Evolutionary conservation across 805 yeast genomes (phyloP).

Genomic region (Yarrowia phangngaensis): DNA sequence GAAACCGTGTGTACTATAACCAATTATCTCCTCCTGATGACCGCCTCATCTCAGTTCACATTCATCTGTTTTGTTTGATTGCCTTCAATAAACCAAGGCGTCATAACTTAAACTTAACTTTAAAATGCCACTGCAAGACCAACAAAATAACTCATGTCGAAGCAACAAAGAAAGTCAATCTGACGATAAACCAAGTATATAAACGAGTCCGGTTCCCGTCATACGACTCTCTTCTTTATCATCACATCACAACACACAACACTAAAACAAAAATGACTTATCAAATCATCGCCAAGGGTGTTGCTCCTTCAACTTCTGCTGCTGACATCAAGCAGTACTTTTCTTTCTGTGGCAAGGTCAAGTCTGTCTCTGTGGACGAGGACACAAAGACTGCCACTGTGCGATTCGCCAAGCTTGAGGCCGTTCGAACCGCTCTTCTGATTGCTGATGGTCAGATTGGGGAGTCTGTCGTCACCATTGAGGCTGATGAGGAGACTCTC

Average conservation of each 20-base stretch:
- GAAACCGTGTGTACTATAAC: too few species aligned
- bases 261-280: slow-evolving; percentile 14
- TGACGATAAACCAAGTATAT: too few species aligned
- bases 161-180: too few species aligned
- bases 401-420: slow-evolving; percentile 54
- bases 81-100: too few species aligned
- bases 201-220: neutral
- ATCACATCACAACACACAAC: neutral
- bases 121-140: too few species aligned
- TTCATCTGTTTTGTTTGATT: too few species aligned
- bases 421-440: slow-evolving; percentile 65
- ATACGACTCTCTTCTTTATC: too few species aligned
- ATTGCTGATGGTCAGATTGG: slow-evolving; percentile 72
- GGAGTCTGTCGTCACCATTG: slow-evolving; percentile 51
- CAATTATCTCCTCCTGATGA: too few species aligned
- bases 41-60: too few species aligned
- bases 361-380: slow-evolving; percentile 33
- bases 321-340: slow-evolving; percentile 62
- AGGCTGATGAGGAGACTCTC: slow-evolving; percentile 35
- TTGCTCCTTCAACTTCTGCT: slow-evolving; percentile 49
- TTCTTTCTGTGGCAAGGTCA: slow-evolving; percentile 64
- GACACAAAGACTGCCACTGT: slow-evolving; percentile 47
- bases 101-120: too few species aligned
- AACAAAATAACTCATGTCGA: too few species aligned
- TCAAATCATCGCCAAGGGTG: slow-evolving; percentile 53